phyloP scores from a whole-genome alignment of 2,329 filamentous ascomycete species.

The Ceratocystis diversiconidia region DNA sequence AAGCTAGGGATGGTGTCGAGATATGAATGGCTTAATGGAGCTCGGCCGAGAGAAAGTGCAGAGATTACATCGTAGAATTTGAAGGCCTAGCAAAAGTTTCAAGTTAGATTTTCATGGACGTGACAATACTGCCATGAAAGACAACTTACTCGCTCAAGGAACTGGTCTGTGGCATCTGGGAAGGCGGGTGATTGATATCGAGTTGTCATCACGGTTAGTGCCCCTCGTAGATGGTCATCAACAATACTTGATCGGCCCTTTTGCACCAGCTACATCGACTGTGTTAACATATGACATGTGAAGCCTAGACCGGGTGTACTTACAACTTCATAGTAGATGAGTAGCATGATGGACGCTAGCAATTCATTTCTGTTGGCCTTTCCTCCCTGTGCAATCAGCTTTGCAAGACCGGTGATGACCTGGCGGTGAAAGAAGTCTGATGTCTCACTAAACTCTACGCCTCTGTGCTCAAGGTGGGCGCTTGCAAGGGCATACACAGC shows the following conservation, averaged over 20 bases:
- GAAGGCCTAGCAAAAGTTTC: constrained; percentile 35
- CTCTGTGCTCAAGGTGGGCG: constrained; percentile 63
- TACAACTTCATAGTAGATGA: constrained; percentile 51
- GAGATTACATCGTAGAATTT: constrained; percentile 53
- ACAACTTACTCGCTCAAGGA: constrained; percentile 41
- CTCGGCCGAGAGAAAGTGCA: constrained; percentile 45
- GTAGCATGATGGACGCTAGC: constrained; percentile 44
- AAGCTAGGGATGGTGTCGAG: constrained; percentile 34
- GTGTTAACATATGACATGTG: background rate
- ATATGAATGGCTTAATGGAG: constrained; percentile 33
- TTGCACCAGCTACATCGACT: constrained; percentile 41
- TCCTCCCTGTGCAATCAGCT: constrained; percentile 39
- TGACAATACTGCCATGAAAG: background rate
- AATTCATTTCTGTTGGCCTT: constrained; percentile 42
- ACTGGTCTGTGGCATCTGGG: constrained; percentile 38
- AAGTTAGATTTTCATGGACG: background rate
- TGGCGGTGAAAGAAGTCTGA: constrained; percentile 46
- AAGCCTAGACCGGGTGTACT: constrained; percentile 21
- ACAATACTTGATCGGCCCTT: constrained; percentile 45
- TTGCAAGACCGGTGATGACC: constrained; percentile 43
- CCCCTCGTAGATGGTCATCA: constrained; percentile 46
- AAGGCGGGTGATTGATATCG: constrained; percentile 20
- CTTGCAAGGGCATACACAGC: constrained; percentile 73
- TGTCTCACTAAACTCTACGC: constrained; percentile 38
- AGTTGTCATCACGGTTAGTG: constrained; percentile 43